A percentile compares a stretch with the other conserved stretches of the same genome.
Conservation (phyloP, 2,329 filamentous ascomycete species). For the Aureobasidium sp. region DNA sequence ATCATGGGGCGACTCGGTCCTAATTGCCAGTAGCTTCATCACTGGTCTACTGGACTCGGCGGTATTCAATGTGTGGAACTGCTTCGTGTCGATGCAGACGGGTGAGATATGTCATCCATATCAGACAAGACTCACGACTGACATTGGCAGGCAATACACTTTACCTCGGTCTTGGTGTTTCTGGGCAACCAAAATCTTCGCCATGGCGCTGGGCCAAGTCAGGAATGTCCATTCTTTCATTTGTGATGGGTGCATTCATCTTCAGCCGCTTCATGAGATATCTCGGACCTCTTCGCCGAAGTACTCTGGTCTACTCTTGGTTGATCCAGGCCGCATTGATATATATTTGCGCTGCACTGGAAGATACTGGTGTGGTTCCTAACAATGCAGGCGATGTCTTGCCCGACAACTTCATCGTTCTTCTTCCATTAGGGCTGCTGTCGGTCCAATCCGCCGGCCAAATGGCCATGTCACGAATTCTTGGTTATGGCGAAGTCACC, state of each 20-base stretch:
- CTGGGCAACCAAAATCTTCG: slow-evolving; percentile 44
- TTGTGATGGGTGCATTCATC: slow-evolving; percentile 65
- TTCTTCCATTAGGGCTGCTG: slow-evolving; percentile 61
- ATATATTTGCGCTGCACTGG: slow-evolving; percentile 33
- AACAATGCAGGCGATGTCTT: slow-evolving; percentile 33
- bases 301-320: slow-evolving; percentile 51
- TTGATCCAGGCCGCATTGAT: slow-evolving; percentile 35
- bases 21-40: slow-evolving; percentile 67
- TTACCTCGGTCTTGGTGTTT: slow-evolving; percentile 68
- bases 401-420: slow-evolving; percentile 42
- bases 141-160: slow-evolving; percentile 57
- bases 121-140: background rate
- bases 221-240: slow-evolving; percentile 60
- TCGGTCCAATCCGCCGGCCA: slow-evolving; percentile 75
- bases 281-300: slow-evolving; percentile 55
- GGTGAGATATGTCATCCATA: slow-evolving; percentile 39
- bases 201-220: slow-evolving; percentile 64
- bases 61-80: slow-evolving; percentile 68
- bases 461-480: slow-evolving; percentile 63
- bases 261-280: slow-evolving; percentile 63
- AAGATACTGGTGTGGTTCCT: slow-evolving; percentile 33
- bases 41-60: slow-evolving; percentile 73
- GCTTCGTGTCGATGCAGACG: slow-evolving; percentile 79
- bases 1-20: slow-evolving; percentile 58
- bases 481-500: slow-evolving; percentile 64